Evolutionary conservation across 768 basidiomycete genomes (phyloP).

Genomic region (Boletus barrowsii): DNA sequence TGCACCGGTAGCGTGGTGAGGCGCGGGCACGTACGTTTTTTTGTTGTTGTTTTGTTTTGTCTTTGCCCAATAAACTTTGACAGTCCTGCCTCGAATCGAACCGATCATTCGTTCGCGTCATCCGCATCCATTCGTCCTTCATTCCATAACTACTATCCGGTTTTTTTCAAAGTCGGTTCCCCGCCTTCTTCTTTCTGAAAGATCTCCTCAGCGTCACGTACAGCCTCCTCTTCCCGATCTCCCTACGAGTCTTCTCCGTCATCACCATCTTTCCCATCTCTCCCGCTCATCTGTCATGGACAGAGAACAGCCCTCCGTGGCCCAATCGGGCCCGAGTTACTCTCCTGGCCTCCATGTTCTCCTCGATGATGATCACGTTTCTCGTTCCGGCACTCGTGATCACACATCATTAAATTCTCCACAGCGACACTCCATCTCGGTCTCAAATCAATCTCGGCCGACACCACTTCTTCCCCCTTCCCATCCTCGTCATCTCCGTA

Average conservation of each 20-base stretch:
- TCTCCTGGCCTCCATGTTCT: constrained; percentile 31
- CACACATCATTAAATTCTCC: constrained; percentile 24
- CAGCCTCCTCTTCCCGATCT: constrained; percentile 24
- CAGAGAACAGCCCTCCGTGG: constrained; percentile 30
- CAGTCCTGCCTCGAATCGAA: constrained; percentile 22
- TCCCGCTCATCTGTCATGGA: constrained; percentile 35
- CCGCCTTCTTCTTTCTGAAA: constrained; percentile 1
- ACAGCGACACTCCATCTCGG: constrained; percentile 11
- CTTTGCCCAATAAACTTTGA: constrained; percentile 28
- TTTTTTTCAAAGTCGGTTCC: constrained; percentile 16
- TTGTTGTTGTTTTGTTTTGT: neutral
- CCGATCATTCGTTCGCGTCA: constrained; percentile 27
- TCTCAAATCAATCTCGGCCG: constrained; percentile 14
- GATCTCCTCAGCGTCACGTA: constrained; percentile 19
- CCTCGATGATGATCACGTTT: constrained; percentile 32
- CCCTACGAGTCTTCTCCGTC: constrained; percentile 15
- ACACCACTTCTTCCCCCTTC: constrained; percentile 19
- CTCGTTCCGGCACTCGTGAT: constrained; percentile 32
- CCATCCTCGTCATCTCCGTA: constrained; percentile 14
- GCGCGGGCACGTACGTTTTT: constrained; percentile 19
- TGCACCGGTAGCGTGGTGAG: neutral
- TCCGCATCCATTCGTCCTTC: constrained; percentile 8
- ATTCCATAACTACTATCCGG: constrained; percentile 15
- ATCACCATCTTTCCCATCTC: constrained; percentile 25
- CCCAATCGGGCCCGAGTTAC: constrained; percentile 35